Evolutionary conservation across 331 rosid genomes (phyloP).

Genomic region (Erythrophleum ivorense): DNA sequence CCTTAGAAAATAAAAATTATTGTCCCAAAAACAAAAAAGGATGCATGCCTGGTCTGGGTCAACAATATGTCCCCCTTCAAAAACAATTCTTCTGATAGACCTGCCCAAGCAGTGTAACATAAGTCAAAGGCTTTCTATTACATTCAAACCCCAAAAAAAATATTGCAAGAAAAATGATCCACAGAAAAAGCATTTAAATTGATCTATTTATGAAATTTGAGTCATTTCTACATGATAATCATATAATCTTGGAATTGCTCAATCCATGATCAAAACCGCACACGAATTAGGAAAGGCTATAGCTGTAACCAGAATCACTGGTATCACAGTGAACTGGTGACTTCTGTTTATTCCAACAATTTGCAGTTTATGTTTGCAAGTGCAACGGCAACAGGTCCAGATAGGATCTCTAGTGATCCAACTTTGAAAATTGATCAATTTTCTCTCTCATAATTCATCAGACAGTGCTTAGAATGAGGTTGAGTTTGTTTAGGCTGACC

Average conservation of each 20-base stretch:
- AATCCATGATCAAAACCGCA: not conserved
- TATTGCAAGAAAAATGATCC: not conserved
- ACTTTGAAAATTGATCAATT: not conserved
- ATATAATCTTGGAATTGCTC: not conserved
- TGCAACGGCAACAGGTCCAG: not conserved
- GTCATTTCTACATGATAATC: not conserved
- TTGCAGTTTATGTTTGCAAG: not conserved
- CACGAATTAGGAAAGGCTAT: not conserved
- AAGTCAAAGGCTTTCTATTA: constrained; percentile 27
- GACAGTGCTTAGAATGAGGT: not conserved
- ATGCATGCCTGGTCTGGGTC: constrained; percentile 89
- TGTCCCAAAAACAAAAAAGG: not conserved
- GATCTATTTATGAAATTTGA: constrained; percentile 7
- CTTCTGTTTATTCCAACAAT: not conserved
- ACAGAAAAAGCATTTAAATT: not conserved
- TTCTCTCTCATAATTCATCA: not conserved
- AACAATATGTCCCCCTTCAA: constrained; percentile 98
- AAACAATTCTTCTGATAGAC: constrained; percentile 84
- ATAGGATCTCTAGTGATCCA: not conserved
- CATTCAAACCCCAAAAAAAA: not conserved
- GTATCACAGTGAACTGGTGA: not conserved
- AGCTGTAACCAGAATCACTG: not conserved
- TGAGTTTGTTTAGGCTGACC: not conserved
- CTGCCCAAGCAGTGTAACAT: constrained; percentile 52
- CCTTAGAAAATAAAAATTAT: not conserved